Evolutionary conservation across 441 rosid species (phyloP).

Genomic region (Lepidium campestre): DNA sequence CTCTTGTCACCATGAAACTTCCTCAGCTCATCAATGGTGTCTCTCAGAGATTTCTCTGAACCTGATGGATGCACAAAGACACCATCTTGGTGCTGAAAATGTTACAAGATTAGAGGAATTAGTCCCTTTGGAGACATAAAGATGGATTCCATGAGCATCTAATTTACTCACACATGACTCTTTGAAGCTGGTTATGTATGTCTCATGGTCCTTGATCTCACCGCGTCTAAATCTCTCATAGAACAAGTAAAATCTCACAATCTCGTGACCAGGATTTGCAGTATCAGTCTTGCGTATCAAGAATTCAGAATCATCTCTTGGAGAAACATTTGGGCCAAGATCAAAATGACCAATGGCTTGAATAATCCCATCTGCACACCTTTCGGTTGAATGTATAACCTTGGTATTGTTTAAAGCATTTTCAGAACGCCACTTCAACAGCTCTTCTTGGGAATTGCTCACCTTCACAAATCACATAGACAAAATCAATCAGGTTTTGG

Average conservation of each 20-base stretch:
- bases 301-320: conserved; percentile 56
- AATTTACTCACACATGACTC: conserved; percentile 53
- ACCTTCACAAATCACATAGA: conserved; percentile 34
- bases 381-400: conserved; percentile 70
- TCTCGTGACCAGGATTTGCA: conserved; percentile 40
- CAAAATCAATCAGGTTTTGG: not conserved
- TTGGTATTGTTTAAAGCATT: conserved; percentile 78
- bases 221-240: conserved; percentile 86
- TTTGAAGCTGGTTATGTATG: conserved; percentile 46
- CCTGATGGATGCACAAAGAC: conserved; percentile 62
- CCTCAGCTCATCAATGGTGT: conserved; percentile 41
- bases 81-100: conserved; percentile 49
- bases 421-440: conserved; percentile 81
- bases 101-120: not conserved
- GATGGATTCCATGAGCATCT: not conserved
- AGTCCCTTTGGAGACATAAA: not conserved
- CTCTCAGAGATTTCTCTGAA: conserved; percentile 46
- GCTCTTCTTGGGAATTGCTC: conserved; percentile 91
- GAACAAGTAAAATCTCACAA: conserved; percentile 63
- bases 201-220: conserved; percentile 65
- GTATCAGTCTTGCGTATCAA: conserved; percentile 20
- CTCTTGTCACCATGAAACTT: conserved; percentile 55
- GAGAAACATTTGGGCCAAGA: conserved; percentile 76
- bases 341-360: conserved; percentile 86
- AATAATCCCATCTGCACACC: conserved; percentile 91